Base-by-base conservation (phyloP, 1,284 basidiomycete genomes). In the Phellinidium pouzarii region DNA sequence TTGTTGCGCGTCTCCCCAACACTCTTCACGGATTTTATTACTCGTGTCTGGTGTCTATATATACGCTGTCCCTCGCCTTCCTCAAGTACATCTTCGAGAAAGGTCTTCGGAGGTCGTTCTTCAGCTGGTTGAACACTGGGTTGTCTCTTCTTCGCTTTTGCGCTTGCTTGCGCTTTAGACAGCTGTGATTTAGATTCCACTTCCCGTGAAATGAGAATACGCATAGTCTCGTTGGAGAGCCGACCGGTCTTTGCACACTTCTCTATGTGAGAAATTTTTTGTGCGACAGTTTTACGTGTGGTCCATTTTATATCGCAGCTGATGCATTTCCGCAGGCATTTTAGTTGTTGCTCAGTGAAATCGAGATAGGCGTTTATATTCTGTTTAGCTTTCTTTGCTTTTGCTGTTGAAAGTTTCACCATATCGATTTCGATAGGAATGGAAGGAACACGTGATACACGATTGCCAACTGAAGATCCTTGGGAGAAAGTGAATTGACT, bases 261-360 rank as follows among this genome's bases (percentile, higher is more conserved):
- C 47, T 74, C 72, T 20, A 91, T 77, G 61, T 91, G 88, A 2
- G 71, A 62, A 60, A 78, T 65, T 63, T 90, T 90, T 58, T 84
- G 76, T 9, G 65, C 58, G 14, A 68, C 67, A 4, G 76, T 75
- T 64, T 91, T 91, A 48, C 76, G 71, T 5, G 75, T 66, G 1
- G 84, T 88, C 87, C 87, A 91, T 0, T 66, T 64, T 8, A 75
- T 62, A 36, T 79, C 75, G 60, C 88, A 91, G 44, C 75, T 73
- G 42, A 88, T 71, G 59, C 87, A 91, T 59, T 71, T 78, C 9
- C 67, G 62, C 1, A 90, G 61, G 17, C 62, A 71, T 1, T 62
- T 62, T 9, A 88, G 62, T 22, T 81, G 69, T 1, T 64, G 48
- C 36, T 77, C 72, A 0, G 76, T 62, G 54, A 82, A 71, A 48